Evolutionary conservation across 2,329 filamentous ascomycete genomes (phyloP).

Genomic region (Diaporthe ilicicola): DNA sequence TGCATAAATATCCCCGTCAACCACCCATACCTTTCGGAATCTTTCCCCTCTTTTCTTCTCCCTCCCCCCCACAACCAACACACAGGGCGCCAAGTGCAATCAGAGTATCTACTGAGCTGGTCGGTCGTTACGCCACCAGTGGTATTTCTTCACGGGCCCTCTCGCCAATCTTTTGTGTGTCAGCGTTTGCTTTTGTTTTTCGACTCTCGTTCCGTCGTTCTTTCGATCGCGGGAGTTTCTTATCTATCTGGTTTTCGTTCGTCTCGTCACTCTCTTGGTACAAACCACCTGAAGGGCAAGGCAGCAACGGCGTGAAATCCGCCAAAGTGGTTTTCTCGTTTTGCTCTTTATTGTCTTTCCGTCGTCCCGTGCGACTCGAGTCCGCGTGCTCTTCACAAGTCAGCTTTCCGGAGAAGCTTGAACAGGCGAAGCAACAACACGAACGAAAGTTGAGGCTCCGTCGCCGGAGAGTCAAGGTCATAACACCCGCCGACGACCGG

Average conservation of each 20-base stretch:
- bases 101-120: constrained; percentile 61
- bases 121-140: constrained; percentile 39
- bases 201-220: constrained; percentile 49
- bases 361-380: constrained; percentile 43
- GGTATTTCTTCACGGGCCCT: constrained; percentile 64
- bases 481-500: constrained; percentile 26
- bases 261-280: constrained; percentile 62
- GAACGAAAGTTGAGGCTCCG: constrained; percentile 30
- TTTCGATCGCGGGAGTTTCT: constrained; percentile 40
- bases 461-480: constrained; percentile 23
- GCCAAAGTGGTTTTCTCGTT: constrained; percentile 44
- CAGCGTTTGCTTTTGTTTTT: constrained; percentile 44
- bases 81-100: constrained; percentile 66
- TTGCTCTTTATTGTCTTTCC: constrained; percentile 43
- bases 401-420: constrained; percentile 28
- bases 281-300: constrained; percentile 38
- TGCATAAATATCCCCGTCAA: constrained; percentile 49
- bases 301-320: constrained; percentile 31
- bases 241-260: constrained; percentile 51
- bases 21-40: constrained; percentile 44
- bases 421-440: constrained; percentile 27
- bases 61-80: constrained; percentile 60
- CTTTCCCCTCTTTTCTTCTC: constrained; percentile 51
- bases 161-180: constrained; percentile 54
- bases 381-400: constrained; percentile 38